Evolutionary conservation across 768 basidiomycete species (phyloP), one percentile per base, ranked within the genome.

Genomic region (Russula abietina): DNA sequence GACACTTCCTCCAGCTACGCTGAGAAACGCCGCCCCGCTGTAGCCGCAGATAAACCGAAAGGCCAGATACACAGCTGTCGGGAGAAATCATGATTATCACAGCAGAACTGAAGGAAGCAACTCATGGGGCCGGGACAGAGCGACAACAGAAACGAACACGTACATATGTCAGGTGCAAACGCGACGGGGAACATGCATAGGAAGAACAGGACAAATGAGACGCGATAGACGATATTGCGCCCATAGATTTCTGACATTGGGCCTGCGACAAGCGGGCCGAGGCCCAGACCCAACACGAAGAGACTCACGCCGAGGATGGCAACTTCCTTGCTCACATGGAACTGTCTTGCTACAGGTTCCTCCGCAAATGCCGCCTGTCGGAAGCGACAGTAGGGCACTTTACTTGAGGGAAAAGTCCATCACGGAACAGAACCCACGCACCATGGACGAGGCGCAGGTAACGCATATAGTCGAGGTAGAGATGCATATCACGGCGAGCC

Each of bases 101-200:
- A 16, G 22, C 14, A 39, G 38, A 26, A 49, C 41, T 56, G 26
- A 50, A 7, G 46, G 19, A 46, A 52, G 52, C 17, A 52, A 10
- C 24, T 30, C 11, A 39, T 22, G 30, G 10, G 17, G 14, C n/a
- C 12, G 17, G 10, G 43, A 36, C 36, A 46, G 10, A n/a, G 19
- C 22, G n/a, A 12, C 45, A 46, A 12, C 19, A 51, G 8, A 12
- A 12, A 33, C 17, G 16, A 26, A 30, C 33, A 74, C 81, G 52
- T 55, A 86, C 86, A 79, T 26, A 84, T 79, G 67, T 89, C 78
- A 4, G 83, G 84, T 1, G 88, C 81, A 64, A 93, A 91, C 1
- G 88, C 87, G 7, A 89, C 83, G 0, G 88, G 86, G 69, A 86
- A 87, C 22, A 84, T 83, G 59, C 87, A 79, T 1, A 81, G 69